Evolutionary conservation across 75 land plant genomes (phyloP).

Genomic region (Cunninghamia lanceolata): DNA sequence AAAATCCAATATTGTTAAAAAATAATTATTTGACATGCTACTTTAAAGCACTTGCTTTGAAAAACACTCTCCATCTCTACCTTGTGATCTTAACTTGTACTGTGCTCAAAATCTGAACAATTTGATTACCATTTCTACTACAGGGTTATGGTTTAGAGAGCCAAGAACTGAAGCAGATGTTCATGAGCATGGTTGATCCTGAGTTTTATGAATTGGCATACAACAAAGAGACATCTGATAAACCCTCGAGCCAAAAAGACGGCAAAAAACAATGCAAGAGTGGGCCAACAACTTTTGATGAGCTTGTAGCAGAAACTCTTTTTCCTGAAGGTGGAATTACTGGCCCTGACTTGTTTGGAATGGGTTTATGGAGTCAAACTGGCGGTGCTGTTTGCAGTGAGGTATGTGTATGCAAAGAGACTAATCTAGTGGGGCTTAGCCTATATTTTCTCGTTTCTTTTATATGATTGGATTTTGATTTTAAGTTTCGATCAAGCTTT

Average conservation of each 20-base stretch:
- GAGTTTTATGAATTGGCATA: background rate
- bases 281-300: constrained; percentile 6
- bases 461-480: background rate
- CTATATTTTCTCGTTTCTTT: background rate
- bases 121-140: constrained; percentile 4
- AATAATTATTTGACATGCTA: background rate
- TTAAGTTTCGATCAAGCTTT: background rate
- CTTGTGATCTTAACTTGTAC: background rate
- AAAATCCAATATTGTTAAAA: background rate
- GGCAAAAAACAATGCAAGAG: constrained; percentile 1
- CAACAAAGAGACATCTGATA: background rate
- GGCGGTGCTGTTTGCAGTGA: background rate
- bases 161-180: constrained; percentile 8
- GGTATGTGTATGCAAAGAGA: background rate
- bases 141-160: background rate
- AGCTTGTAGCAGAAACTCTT: constrained; percentile 4
- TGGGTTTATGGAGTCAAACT: background rate
- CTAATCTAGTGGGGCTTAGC: background rate
- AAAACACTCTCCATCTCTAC: background rate
- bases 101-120: background rate
- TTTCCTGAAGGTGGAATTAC: constrained; percentile 5
- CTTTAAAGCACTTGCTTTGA: background rate
- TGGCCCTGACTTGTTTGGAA: background rate
- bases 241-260: background rate
- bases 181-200: background rate